A percentile compares a stretch with the other conserved stretches of the same genome.
Conservation (phyloP, 495 filamentous ascomycete species). For the Echria macrotheca region DNA sequence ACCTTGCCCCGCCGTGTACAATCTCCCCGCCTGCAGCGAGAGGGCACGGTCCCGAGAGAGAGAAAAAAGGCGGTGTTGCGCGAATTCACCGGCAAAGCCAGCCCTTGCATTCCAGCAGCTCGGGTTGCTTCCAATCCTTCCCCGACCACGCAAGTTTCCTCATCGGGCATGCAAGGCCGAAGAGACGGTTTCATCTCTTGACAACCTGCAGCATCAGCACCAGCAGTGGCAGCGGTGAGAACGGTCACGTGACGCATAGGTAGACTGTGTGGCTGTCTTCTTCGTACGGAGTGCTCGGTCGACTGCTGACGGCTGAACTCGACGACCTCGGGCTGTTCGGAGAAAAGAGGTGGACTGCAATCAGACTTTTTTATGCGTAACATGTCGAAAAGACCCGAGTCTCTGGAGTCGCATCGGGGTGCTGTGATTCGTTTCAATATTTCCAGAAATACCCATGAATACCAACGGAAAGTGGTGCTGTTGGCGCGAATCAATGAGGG, state of each 20-base stretch:
- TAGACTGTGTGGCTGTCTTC: no score
- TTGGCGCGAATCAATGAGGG: not conserved
- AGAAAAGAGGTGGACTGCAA: not conserved
- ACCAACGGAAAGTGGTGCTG: not conserved
- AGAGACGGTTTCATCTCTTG: constrained; percentile 1
- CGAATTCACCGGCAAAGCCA: not conserved
- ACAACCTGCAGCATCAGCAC: not conserved
- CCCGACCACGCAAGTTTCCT: constrained; percentile 12
- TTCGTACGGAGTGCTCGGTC: no score
- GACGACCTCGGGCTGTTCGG: no score
- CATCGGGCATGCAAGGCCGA: constrained; percentile 15
- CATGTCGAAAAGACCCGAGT: not conserved
- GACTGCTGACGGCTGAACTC: not conserved
- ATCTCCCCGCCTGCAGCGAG: not conserved
- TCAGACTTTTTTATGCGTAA: not conserved
- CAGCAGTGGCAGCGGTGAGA: no score
- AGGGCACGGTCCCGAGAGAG: not conserved
- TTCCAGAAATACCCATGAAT: not conserved
- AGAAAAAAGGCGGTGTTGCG: not conserved
- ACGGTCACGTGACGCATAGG: no score
- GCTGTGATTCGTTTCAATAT: not conserved
- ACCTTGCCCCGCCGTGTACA: constrained; percentile 5
- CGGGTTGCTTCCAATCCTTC: constrained; percentile 2
- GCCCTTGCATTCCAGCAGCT: constrained; percentile 11
- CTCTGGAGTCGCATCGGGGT: not conserved